These are phyloP conservation scores for Pneumocystis murina DNA, from an alignment of 1,139 yeast genomes.

Conservation along the genomic window DNA sequence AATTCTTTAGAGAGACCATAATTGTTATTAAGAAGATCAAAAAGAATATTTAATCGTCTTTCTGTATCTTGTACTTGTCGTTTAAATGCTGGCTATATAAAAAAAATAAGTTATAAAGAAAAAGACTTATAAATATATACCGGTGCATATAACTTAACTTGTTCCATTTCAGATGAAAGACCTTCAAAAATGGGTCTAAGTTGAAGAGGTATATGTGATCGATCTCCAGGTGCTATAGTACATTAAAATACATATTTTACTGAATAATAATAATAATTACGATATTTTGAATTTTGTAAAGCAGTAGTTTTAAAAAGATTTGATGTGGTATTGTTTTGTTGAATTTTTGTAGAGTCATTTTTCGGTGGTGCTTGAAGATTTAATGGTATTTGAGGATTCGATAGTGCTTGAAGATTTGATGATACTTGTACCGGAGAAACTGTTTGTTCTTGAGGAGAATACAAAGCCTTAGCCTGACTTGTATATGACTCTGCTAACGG, in stretches of 20 bases:
- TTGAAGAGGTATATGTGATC: conserved; percentile 46
- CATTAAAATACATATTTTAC: background rate
- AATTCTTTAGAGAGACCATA: conserved; percentile 37
- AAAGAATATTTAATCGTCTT: conserved; percentile 61
- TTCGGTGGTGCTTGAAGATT: conserved; percentile 4
- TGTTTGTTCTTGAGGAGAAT: conserved; percentile 15
- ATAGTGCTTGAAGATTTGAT: conserved; percentile 7
- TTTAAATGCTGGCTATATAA: conserved; percentile 33
- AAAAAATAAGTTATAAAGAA: background rate
- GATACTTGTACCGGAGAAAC: conserved; percentile 12
- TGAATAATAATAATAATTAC: conserved; percentile 1
- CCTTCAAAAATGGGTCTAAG: conserved; percentile 42
- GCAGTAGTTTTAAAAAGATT: conserved; percentile 18
- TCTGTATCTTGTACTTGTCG: conserved; percentile 72
- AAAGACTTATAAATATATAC: conserved; percentile 18
- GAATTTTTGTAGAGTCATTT: background rate
- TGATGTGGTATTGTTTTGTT: conserved; percentile 4
- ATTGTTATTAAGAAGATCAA: conserved; percentile 68
- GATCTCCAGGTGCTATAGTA: conserved; percentile 41
- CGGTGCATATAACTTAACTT: conserved; percentile 62
- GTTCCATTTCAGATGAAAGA: conserved; percentile 40
- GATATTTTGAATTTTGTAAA: conserved; percentile 36
- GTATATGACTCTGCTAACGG: conserved; percentile 8
- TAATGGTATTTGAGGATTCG: conserved; percentile 1
- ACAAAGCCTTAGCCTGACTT: background rate